Evolutionary conservation across 805 yeast genomes (phyloP).

Genomic region (Martiniozyma abietophila): DNA sequence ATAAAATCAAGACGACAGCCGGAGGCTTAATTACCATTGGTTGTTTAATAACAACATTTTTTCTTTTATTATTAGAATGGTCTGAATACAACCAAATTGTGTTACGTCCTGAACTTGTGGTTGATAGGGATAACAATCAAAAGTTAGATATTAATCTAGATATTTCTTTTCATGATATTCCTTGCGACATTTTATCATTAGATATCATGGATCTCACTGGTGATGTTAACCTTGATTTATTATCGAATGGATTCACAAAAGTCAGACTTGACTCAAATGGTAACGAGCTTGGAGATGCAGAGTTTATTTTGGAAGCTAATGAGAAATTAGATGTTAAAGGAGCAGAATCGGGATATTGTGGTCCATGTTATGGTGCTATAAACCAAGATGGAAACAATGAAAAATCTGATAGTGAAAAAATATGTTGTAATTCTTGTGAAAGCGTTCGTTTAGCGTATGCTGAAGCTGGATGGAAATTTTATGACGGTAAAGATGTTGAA

Average conservation of each 20-base stretch:
- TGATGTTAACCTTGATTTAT: conserved; percentile 66
- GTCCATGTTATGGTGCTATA: conserved; percentile 82
- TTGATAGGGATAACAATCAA: conserved; percentile 71
- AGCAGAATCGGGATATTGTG: conserved; percentile 49
- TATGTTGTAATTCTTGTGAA: conserved; percentile 81
- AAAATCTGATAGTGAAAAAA: conserved; percentile 30
- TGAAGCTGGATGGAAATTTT: conserved; percentile 75
- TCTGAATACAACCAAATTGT: conserved; percentile 57
- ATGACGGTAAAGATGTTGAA: conserved; percentile 75
- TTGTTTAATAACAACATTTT: conserved; percentile 50
- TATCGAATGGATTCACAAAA: conserved; percentile 62
- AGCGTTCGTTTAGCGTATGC: conserved; percentile 77
- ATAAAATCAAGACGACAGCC: conserved; percentile 74
- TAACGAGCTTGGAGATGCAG: conserved; percentile 28
- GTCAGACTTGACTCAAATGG: conserved; percentile 54
- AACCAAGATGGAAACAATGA: conserved; percentile 44
- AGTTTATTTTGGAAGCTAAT: conserved; percentile 35
- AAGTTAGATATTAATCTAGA: conserved; percentile 74
- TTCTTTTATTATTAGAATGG: conserved; percentile 70
- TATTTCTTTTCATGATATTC: conserved; percentile 72
- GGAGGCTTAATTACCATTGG: conserved; percentile 84
- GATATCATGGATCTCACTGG: conserved; percentile 90
- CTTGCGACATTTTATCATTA: conserved; percentile 73
- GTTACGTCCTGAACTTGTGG: conserved; percentile 75
- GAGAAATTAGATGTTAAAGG: conserved; percentile 15